Evolutionary conservation across 2,329 filamentous ascomycete species (phyloP).

Genomic region (Botrytis medusae): DNA sequence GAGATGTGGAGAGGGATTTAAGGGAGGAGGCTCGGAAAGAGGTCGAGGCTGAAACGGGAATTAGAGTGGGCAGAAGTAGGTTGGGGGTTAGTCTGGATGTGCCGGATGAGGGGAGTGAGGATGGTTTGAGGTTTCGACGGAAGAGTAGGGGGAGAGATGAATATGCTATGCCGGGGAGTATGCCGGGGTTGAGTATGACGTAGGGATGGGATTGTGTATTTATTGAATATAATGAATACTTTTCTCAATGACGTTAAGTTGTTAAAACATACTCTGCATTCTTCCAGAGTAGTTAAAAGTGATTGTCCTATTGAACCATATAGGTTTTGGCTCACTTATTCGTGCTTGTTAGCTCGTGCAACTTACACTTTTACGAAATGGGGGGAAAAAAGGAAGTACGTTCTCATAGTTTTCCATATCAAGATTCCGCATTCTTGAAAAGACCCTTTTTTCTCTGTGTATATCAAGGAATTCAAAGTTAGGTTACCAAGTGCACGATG

Average conservation of each 20-base stretch:
- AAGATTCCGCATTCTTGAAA: background rate
- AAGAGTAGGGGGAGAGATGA: slow-evolving; percentile 40
- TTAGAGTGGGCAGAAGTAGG: slow-evolving; percentile 29
- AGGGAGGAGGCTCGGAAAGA: slow-evolving; percentile 53
- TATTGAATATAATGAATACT: background rate
- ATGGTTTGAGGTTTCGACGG: slow-evolving; percentile 34
- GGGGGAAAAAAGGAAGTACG: background rate
- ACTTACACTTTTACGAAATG: background rate
- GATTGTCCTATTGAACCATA: background rate
- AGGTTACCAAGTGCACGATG: background rate
- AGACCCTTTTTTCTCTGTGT: background rate
- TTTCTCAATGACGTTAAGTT: background rate
- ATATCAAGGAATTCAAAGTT: background rate
- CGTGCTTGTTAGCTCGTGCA: background rate
- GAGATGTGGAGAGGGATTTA: slow-evolving; percentile 52
- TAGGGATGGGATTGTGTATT: background rate
- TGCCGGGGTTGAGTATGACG: slow-evolving; percentile 38
- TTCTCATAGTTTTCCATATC: no score
- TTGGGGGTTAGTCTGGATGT: slow-evolving; percentile 40
- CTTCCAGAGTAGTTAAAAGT: no score
- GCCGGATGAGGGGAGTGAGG: slow-evolving; percentile 38
- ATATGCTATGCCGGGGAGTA: slow-evolving; percentile 42
- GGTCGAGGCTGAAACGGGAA: slow-evolving; percentile 46
- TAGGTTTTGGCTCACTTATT: background rate
- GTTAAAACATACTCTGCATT: background rate